Evolutionary conservation across 169 alveolate genomes (phyloP), one percentile per base, ranked within the genome.

Genomic region (Plasmodium cynomolgi): DNA sequence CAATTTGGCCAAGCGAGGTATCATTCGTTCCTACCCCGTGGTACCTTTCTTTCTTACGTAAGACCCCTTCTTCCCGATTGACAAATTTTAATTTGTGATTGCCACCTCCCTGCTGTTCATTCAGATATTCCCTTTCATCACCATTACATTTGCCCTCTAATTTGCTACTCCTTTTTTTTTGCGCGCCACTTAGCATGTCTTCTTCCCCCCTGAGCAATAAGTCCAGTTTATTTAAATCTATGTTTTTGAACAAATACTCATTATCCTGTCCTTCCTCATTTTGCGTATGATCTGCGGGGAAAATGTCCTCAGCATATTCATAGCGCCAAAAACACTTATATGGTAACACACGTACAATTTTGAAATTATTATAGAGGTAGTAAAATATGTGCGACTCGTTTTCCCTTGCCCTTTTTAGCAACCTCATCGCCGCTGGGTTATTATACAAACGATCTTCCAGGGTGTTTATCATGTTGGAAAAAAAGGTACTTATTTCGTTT

Each of bases 281-380:
- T 62, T 80, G 91, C 9, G 39, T n/a, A 29, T 68, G n/a, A 80
- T 41, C 47, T n/a, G 15, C 31, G 33, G 26, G 73, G 41, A 80
- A 81, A 31, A 33, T 31, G 15, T 81, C 62, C 20, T 81, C 94
- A 23, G 56, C 17, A 62, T 90, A 80, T 58, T 81, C 83, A 81
- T 90, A 90, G 15, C 31, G n/a, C 94, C 94, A 90, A 90, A 90
- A 90, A 41, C 39, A 80, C 79, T 90, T 90, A 39, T 80, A 81
- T 71, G 94, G 94, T 13, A 90, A 90, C 15, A 72, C 82, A 71
- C 83, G 94, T 26, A 81, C 23, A 80, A 80, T 62, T 54, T 80
- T 90, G 37, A 56, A 58, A 29, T 90, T 90, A 39, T 81, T 81
- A 54, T 90, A 90, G 34, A 90, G 68, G 33, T 68, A 90, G 83